Percentiles rank a stretch among this genome's conserved stretches.
Evolutionary conservation across 2,329 filamentous ascomycete species (phyloP).

Genomic region (Aureobasidium sp.): DNA sequence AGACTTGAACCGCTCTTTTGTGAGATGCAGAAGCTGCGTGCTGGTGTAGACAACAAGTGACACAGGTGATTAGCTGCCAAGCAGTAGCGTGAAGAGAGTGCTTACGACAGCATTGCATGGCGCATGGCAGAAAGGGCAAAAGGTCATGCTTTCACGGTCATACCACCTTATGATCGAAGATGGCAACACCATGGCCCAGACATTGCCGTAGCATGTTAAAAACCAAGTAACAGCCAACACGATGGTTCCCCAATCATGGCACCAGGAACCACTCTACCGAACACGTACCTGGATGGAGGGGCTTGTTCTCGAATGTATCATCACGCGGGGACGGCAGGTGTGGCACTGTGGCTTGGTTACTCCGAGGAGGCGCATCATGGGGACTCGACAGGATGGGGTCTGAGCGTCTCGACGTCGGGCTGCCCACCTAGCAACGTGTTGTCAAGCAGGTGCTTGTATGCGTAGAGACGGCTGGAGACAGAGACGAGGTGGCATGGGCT

Average conservation of each 20-base stretch:
- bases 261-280: not conserved
- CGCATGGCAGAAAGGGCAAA: not conserved
- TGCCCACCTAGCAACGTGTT: conserved; percentile 6
- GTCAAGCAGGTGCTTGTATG: not conserved
- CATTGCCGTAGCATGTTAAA: not conserved
- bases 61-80: not conserved
- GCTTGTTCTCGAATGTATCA: not conserved
- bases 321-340: conserved; percentile 4
- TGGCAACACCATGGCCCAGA: not conserved
- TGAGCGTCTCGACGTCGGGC: not conserved
- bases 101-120: not conserved
- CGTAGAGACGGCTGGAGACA: not conserved
- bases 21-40: not conserved
- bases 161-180: not conserved
- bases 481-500: not conserved
- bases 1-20: too few relatives aligned
- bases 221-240: not conserved
- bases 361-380: conserved; percentile 6
- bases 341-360: conserved; percentile 7
- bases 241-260: not conserved
- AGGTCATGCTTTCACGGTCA: not conserved
- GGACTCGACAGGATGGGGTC: not conserved
- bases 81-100: not conserved
- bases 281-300: not conserved
- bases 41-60: not conserved